phyloP scores from a whole-genome alignment of 2,329 filamentous ascomycete species.

The Xylaria arbuscula region DNA sequence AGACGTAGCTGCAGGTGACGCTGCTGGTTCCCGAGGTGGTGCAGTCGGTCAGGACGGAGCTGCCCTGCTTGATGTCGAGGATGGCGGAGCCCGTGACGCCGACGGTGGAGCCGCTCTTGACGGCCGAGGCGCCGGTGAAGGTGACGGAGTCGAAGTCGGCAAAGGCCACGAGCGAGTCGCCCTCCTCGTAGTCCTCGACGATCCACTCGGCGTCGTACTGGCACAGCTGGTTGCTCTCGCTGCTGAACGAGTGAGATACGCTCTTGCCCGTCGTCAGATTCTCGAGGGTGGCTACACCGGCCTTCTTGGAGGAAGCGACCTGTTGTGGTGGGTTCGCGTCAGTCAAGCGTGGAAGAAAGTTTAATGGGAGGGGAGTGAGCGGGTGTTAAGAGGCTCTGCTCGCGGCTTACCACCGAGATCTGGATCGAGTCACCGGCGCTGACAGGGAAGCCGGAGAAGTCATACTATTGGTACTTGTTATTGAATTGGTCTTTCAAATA shows the following conservation, averaged over 20 bases:
- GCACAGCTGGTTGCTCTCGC: constrained; percentile 58
- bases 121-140: constrained; percentile 56
- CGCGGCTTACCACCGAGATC: constrained; percentile 43
- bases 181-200: constrained; percentile 64
- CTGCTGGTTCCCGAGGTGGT: constrained; percentile 44
- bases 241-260: constrained; percentile 63
- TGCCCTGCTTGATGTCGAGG: constrained; percentile 59
- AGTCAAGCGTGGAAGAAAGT: not conserved
- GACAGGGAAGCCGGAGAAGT: constrained; percentile 60
- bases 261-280: constrained; percentile 64
- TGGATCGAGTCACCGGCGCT: constrained; percentile 45
- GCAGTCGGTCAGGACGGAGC: constrained; percentile 52
- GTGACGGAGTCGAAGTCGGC: constrained; percentile 59
- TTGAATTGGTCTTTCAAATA: no score
- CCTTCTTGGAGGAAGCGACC: constrained; percentile 36
- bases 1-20: constrained; percentile 47
- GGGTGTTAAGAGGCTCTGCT: constrained; percentile 8
- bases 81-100: constrained; percentile 55
- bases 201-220: constrained; percentile 72
- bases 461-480: no score
- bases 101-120: constrained; percentile 53
- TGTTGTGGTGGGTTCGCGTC: not conserved
- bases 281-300: constrained; percentile 38
- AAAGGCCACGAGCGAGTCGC: constrained; percentile 55
- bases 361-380: not conserved